These are phyloP conservation scores for Camellia granthamiana DNA, from an alignment of 148 eudicot species.

Conservation along the genomic window DNA sequence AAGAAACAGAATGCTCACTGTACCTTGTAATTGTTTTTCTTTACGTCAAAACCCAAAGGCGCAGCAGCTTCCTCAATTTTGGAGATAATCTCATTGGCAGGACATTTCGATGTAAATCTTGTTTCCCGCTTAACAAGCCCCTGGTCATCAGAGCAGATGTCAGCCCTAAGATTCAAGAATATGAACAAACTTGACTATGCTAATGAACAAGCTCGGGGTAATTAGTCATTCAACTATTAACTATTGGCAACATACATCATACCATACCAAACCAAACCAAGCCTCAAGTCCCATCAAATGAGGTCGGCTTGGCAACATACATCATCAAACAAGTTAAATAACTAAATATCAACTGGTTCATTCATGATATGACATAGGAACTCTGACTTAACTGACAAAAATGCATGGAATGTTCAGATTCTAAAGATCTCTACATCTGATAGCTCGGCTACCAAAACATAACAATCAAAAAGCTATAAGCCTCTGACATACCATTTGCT, in stretches of 20 bases:
- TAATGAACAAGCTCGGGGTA: too few species aligned
- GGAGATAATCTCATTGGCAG: constrained; percentile 63
- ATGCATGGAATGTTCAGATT: not conserved
- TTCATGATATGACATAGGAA: not conserved
- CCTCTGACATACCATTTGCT: constrained; percentile 63
- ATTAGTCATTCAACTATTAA: too few species aligned
- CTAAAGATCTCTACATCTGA: not conserved
- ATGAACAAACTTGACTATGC: not conserved
- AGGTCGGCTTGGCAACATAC: too few species aligned
- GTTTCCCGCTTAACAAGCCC: constrained; percentile 86
- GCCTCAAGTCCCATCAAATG: too few species aligned
- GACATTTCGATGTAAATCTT: constrained; percentile 76
- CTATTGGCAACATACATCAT: too few species aligned
- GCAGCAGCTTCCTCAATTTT: constrained; percentile 76
- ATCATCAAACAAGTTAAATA: not conserved
- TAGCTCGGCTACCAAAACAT: not conserved
- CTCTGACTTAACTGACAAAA: not conserved
- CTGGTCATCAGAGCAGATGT: constrained; percentile 30
- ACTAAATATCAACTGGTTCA: not conserved
- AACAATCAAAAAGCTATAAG: not conserved
- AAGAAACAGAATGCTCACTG: not conserved
- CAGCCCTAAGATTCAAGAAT: constrained; percentile 3
- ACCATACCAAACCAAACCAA: too few species aligned
- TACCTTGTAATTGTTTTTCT: constrained; percentile 81
- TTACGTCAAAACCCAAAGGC: constrained; percentile 84